Conservation (phyloP, 2,329 filamentous ascomycete genomes). For the Coniochaeta ligniaria region DNA sequence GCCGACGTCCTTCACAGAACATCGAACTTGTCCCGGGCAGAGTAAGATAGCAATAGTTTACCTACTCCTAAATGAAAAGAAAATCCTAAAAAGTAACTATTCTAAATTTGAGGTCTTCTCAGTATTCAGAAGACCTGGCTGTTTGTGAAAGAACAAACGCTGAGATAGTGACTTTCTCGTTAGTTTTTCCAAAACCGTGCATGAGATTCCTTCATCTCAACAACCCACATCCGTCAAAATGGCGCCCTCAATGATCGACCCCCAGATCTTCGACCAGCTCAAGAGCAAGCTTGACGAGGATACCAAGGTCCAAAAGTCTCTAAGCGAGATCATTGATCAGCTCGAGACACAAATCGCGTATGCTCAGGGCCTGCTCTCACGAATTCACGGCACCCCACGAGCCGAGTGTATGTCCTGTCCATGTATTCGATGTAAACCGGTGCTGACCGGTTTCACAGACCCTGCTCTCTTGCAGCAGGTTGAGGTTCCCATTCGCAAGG, state of each 20-base stretch:
- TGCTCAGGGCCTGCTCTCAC: conserved; percentile 75
- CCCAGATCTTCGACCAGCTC: conserved; percentile 78
- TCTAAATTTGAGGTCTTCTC: no score
- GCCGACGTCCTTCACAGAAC: no score
- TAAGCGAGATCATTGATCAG: conserved; percentile 72
- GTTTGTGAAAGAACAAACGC: not conserved
- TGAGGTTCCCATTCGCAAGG: conserved; percentile 62
- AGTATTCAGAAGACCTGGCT: not conserved
- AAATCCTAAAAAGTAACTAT: no score
- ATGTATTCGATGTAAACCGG: not conserved
- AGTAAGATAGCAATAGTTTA: no score
- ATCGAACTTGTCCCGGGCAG: no score
- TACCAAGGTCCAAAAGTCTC: conserved; percentile 69
- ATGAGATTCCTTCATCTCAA: not conserved
- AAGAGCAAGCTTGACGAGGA: conserved; percentile 90
- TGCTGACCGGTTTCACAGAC: conserved; percentile 39
- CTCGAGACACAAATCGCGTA: conserved; percentile 79
- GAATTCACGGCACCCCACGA: conserved; percentile 81
- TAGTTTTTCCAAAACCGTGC: not conserved
- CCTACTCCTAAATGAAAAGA: no score
- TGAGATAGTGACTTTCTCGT: not conserved
- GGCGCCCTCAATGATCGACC: conserved; percentile 55
- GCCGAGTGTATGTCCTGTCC: conserved; percentile 33
- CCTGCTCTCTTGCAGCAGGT: conserved; percentile 61
- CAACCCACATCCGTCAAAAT: conserved; percentile 7